phyloP scores from a whole-genome alignment of 177 flowering plant species.

The Tripterygium wilfordii region DNA sequence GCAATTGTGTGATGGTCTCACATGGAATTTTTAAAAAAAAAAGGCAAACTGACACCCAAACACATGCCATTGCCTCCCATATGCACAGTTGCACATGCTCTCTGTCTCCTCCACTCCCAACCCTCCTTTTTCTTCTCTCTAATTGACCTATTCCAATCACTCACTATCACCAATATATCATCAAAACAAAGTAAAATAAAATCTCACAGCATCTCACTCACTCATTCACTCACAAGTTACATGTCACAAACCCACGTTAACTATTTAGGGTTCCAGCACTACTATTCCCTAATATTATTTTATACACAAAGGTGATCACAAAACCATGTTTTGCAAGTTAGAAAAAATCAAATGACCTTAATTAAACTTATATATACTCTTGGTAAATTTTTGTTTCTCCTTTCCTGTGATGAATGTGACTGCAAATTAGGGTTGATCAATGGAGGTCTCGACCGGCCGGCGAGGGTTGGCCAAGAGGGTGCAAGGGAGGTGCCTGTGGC shows the following conservation, averaged over 20 bases:
- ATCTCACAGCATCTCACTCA: conserved; percentile 1
- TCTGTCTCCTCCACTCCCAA: conserved; percentile 24
- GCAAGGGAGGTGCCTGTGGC: conserved; percentile 69
- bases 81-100: conserved; percentile 40
- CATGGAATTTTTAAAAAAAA: conserved; percentile 21
- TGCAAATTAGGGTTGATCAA: no score
- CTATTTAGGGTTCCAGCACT: not conserved
- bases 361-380: not conserved
- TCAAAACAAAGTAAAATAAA: not conserved
- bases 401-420: no score
- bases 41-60: conserved; percentile 20
- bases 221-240: not conserved
- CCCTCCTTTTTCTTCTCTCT: conserved; percentile 2
- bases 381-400: not conserved
- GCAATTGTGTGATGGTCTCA: conserved; percentile 13
- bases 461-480: conserved; percentile 14
- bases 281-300: not conserved
- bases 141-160: not conserved
- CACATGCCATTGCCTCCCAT: conserved; percentile 27
- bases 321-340: conserved; percentile 1
- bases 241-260: not conserved
- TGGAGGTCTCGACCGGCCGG: not conserved
- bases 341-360: not conserved
- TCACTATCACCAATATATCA: not conserved
- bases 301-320: conserved; percentile 5